Evolutionary conservation across 805 yeast genomes (phyloP).

Genomic region (Zygoascus ofunaensis): DNA sequence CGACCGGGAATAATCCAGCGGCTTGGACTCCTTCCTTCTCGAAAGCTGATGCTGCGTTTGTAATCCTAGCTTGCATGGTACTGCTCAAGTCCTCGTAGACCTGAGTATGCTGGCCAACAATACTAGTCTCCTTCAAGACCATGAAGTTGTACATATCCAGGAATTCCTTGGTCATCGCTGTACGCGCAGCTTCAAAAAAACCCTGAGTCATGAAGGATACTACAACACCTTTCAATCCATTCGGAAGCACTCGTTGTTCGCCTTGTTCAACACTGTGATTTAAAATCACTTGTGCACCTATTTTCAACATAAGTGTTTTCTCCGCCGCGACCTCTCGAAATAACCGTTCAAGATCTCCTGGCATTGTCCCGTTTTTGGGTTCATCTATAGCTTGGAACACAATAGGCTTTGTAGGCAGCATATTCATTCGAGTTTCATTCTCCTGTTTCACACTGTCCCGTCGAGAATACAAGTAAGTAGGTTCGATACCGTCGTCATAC

Average conservation of each 20-base stretch:
- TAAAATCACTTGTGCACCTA: slow-evolving; percentile 88
- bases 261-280: slow-evolving; percentile 42
- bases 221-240: slow-evolving; percentile 82
- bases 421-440: slow-evolving; percentile 44
- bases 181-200: background rate
- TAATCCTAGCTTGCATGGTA: background rate
- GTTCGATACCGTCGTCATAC: slow-evolving; percentile 70
- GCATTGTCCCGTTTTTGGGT: slow-evolving; percentile 21
- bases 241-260: slow-evolving; percentile 42
- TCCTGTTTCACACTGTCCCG: slow-evolving; percentile 75
- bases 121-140: background rate
- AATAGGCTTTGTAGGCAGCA: slow-evolving; percentile 40
- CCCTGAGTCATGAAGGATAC: slow-evolving; percentile 36
- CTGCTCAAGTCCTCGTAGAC: background rate
- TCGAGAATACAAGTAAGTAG: slow-evolving; percentile 84
- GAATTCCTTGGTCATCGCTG: background rate
- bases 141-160: background rate
- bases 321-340: slow-evolving; percentile 67
- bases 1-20: background rate
- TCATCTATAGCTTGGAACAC: slow-evolving; percentile 41
- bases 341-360: slow-evolving; percentile 27
- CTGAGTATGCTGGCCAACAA: background rate
- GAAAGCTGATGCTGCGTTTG: background rate
- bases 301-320: slow-evolving; percentile 52
- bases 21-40: background rate